Percentiles rank a stretch among this genome's conserved stretches.
Conservation (phyloP, 2,329 filamentous ascomycete species). For the Ophiostoma quercus region DNA sequence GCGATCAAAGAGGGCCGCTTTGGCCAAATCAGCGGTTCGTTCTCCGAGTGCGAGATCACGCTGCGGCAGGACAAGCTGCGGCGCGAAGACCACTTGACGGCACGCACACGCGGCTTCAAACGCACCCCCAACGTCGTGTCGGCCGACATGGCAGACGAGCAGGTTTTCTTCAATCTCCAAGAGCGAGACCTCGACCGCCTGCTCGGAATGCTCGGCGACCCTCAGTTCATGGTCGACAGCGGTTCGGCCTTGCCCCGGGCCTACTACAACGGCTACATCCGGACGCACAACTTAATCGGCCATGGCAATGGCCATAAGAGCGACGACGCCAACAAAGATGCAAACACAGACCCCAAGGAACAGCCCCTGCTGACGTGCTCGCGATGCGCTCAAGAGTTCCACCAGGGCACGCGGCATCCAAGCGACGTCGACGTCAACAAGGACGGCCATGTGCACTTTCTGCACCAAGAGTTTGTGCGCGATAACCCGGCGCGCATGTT, state of each 20-base stretch:
- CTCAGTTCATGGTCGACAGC: background rate
- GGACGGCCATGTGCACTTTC: slow-evolving; percentile 17
- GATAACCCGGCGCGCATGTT: background rate
- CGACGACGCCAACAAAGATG: background rate
- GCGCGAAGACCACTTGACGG: slow-evolving; percentile 13
- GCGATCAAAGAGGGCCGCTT: background rate
- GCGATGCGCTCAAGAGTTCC: slow-evolving; percentile 10
- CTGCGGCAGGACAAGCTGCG: slow-evolving; percentile 12
- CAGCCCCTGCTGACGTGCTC: slow-evolving; percentile 12
- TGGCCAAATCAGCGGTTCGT: background rate
- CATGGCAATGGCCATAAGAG: slow-evolving; percentile 15
- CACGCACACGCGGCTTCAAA: background rate
- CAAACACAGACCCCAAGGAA: background rate
- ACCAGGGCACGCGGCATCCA: background rate
- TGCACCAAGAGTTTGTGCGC: slow-evolving; percentile 21
- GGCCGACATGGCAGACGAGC: slow-evolving; percentile 12
- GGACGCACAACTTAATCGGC: slow-evolving; percentile 15
- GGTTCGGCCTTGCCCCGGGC: slow-evolving; percentile 12
- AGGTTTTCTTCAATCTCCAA: slow-evolving; percentile 23
- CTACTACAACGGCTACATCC: slow-evolving; percentile 23
- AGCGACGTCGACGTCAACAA: background rate
- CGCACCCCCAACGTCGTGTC: background rate
- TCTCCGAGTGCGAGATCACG: background rate
- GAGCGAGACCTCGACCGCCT: slow-evolving; percentile 21
- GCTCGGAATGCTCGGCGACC: slow-evolving; percentile 7